Evolutionary conservation across 2,329 filamentous ascomycete genomes (phyloP), one percentile per base, ranked within the genome.

Genomic region (Dactylonectria estremocensis): DNA sequence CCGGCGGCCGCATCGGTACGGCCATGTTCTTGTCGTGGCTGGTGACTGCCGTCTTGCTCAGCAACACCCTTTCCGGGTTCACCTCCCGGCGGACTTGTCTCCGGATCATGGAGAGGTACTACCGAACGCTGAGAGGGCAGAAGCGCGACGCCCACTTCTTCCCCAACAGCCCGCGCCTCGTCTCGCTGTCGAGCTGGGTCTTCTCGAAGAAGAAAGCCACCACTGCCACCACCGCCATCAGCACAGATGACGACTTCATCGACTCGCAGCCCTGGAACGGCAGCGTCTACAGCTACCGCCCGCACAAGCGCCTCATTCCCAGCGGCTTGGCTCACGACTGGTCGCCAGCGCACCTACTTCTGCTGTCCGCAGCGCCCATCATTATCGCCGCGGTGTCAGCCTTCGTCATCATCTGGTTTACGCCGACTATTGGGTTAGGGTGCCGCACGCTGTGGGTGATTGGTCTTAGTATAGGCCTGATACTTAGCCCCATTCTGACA

Each of bases 21-120:
- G 63, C 58, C 20, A 56, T 66, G 49, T 66, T 66, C n/a, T 11
- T 66, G 3, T 55, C 50, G 3, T 66, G 57, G 57, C 50, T 66
- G 16, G 58, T 66, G 18, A 55, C 63, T 1, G 13, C 35, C 4
- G 63, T 64, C 14, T 28, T 69, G 50, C 64, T 69, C 5, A 69
- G 67, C 55, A 69, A 69, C 55, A 68, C 67, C 3, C 20, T 69
- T 24, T 55, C 49, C 4, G 57, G 49, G 8, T 66, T 66, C 11
- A 45, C 45, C 8, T 55, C 49, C 16, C 58, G 63, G 11, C 50
- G 63, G 13, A 62, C 63, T 10, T 66, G 63, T 4, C 58, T 66
- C 1, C 28, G 40, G 1, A 66, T 66, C 49, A 66, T 62, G 63
- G 24, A 28, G 24, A 28, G 24, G 24, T 28, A 28, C 24, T 28